phyloP scores from a whole-genome alignment of 805 yeast species.

The Debaryomyces maramus region DNA sequence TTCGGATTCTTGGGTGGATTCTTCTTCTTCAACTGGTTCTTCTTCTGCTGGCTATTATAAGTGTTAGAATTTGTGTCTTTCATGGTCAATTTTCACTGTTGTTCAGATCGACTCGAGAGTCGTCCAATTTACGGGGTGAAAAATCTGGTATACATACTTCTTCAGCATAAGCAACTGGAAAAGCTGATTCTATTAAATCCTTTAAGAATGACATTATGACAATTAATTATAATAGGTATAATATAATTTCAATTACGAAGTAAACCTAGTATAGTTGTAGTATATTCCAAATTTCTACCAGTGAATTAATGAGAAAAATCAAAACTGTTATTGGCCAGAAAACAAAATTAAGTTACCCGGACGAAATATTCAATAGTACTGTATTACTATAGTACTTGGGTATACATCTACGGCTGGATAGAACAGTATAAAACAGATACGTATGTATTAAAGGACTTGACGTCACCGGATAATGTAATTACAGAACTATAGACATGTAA shows the following conservation, averaged over 20 bases:
- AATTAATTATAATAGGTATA: not conserved
- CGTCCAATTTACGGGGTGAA: too few relatives aligned
- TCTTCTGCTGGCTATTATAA: conserved; percentile 23
- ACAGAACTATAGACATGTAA: conserved; percentile 3
- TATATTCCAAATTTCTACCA: conserved; percentile 3
- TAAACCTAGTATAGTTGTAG: not conserved
- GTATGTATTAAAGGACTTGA: not conserved
- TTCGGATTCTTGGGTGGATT: conserved; percentile 12
- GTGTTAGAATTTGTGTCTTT: conserved; percentile 2
- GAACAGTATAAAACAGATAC: not conserved
- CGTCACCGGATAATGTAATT: conserved; percentile 1
- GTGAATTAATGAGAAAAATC: conserved; percentile 24
- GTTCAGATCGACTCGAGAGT: not conserved
- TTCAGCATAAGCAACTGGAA: conserved; percentile 87
- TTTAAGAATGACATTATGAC: conserved; percentile 50
- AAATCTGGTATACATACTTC: conserved; percentile 45
- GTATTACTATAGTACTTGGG: too few relatives aligned
- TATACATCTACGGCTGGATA: not conserved
- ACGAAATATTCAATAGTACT: not conserved
- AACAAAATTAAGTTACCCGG: conserved; percentile 2
- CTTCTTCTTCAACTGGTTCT: conserved; percentile 19
- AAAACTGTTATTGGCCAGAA: conserved; percentile 24
- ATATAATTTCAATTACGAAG: not conserved
- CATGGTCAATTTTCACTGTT: not conserved
- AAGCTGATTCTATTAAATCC: conserved; percentile 77